Conservation (phyloP, 352 stramenopile species). For the Globisporangium mamillatum region DNA sequence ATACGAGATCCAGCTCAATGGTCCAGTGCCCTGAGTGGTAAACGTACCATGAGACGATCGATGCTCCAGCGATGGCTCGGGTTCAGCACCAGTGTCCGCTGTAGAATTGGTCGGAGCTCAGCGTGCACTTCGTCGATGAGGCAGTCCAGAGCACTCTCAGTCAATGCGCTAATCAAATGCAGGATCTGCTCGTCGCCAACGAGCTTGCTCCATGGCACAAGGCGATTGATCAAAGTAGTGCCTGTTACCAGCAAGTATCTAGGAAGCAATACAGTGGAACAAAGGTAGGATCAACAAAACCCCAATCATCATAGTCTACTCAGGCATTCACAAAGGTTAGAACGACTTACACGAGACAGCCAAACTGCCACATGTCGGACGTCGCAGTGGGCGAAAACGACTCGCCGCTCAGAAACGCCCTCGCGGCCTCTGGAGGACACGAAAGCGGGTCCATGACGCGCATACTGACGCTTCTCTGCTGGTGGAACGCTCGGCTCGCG, state of each 20-base stretch:
- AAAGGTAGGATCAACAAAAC: background rate
- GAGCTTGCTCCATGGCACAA: conserved; percentile 43
- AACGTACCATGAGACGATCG: conserved; percentile 34
- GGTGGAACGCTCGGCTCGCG: conserved; percentile 37
- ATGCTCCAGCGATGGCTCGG: conserved; percentile 52
- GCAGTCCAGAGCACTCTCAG: conserved; percentile 38
- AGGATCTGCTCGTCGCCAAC: conserved; percentile 37
- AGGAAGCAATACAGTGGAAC: background rate
- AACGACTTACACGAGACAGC: conserved; percentile 58
- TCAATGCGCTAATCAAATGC: conserved; percentile 57
- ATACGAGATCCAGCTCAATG: background rate
- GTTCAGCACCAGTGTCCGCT: conserved; percentile 41
- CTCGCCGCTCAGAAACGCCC: conserved; percentile 38
- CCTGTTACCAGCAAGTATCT: conserved; percentile 58
- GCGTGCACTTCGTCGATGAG: conserved; percentile 29
- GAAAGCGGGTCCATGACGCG: conserved; percentile 25
- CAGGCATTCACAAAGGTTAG: background rate
- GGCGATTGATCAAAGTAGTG: conserved; percentile 32
- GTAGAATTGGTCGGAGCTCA: conserved; percentile 39
- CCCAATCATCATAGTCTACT: background rate
- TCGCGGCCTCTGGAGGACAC: conserved; percentile 53
- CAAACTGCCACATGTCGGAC: conserved; percentile 77
- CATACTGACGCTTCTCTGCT: conserved; percentile 26
- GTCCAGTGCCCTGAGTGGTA: background rate
- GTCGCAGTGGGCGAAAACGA: conserved; percentile 39